These are phyloP conservation scores for Trichosporon sp. DNA, from an alignment of 1,284 basidiomycete genomes.

Conservation along the genomic window DNA sequence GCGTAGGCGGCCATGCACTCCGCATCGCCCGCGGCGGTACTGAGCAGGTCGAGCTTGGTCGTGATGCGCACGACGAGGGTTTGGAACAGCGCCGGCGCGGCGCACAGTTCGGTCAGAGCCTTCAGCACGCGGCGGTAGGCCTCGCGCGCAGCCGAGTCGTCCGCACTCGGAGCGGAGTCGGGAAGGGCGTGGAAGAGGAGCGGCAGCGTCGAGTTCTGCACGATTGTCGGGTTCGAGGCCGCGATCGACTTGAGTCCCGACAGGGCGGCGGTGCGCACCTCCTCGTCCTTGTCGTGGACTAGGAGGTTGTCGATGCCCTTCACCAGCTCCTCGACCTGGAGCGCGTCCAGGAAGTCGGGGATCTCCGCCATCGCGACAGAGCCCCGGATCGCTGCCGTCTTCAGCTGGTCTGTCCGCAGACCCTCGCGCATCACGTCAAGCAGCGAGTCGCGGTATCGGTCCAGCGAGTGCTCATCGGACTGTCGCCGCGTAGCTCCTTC, in stretches of 20 bases:
- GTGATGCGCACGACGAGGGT: slow-evolving; percentile 72
- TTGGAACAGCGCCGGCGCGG: slow-evolving; percentile 77
- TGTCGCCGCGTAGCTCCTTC: slow-evolving; percentile 40
- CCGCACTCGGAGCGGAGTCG: slow-evolving; percentile 64
- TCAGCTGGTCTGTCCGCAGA: slow-evolving; percentile 59
- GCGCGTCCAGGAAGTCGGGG: slow-evolving; percentile 65
- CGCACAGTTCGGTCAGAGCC: slow-evolving; percentile 74
- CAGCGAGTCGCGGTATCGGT: slow-evolving; percentile 73
- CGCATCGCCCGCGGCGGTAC: slow-evolving; percentile 25
- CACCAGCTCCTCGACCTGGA: slow-evolving; percentile 78
- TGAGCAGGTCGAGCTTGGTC: slow-evolving; percentile 71
- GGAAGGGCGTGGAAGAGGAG: slow-evolving; percentile 75
- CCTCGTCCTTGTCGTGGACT: slow-evolving; percentile 64
- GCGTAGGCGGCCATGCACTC: slow-evolving; percentile 70
- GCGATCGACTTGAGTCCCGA: slow-evolving; percentile 71
- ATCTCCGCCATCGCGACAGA: slow-evolving; percentile 69
- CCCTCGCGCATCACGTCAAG: slow-evolving; percentile 54
- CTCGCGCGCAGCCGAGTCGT: slow-evolving; percentile 64
- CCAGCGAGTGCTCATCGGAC: slow-evolving; percentile 59
- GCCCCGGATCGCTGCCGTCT: slow-evolving; percentile 61
- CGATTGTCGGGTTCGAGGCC: slow-evolving; percentile 64
- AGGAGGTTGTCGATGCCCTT: slow-evolving; percentile 72
- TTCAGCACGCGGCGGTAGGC: slow-evolving; percentile 71
- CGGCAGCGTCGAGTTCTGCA: slow-evolving; percentile 77
- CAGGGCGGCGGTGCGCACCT: slow-evolving; percentile 65